Conservation (phyloP, 352 stramenopile species). For the Halophytophthora polymorphica region DNA sequence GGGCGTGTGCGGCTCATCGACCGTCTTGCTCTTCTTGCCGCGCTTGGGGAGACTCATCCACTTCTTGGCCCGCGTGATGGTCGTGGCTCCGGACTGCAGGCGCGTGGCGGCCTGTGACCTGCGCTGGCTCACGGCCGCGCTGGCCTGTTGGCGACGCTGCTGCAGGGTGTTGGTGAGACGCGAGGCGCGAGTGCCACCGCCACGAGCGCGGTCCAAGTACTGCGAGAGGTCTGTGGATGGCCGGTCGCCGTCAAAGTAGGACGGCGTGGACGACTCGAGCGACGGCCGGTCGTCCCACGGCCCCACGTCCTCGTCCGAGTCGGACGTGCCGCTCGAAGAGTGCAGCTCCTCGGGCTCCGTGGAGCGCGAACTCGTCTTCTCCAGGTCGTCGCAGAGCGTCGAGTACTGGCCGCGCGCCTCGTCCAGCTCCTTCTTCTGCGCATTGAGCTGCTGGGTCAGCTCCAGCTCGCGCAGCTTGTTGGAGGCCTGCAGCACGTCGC, state of each 20-base stretch:
- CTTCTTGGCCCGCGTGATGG: conserved; percentile 31
- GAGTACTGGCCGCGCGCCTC: conserved; percentile 37
- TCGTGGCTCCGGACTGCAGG: conserved; percentile 14
- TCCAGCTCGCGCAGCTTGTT: conserved; percentile 55
- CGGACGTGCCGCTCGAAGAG: conserved; percentile 31
- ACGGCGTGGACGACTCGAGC: conserved; percentile 19
- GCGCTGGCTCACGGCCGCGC: conserved; percentile 23
- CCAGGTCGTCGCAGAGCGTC: conserved; percentile 42
- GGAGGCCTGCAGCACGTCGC: conserved; percentile 53
- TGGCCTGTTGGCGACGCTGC: conserved; percentile 32
- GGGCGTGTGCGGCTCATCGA: conserved; percentile 11
- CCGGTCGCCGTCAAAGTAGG: conserved; percentile 40
- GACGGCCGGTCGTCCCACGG: conserved; percentile 33
- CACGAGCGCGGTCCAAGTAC: conserved; percentile 20
- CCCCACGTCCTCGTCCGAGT: conserved; percentile 24
- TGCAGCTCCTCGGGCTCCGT: conserved; percentile 45
- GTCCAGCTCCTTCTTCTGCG: conserved; percentile 48
- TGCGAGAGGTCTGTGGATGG: conserved; percentile 45
- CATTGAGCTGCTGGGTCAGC: conserved; percentile 51
- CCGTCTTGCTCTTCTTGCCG: conserved; percentile 21
- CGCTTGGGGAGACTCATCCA: conserved; percentile 18
- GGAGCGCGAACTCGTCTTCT: conserved; percentile 49
- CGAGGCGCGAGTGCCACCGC: conserved; percentile 17
- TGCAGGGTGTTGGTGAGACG: conserved; percentile 28
- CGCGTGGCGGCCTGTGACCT: conserved; percentile 12